phyloP scores from a whole-genome alignment of 108 stramenopile species.

The Mediolabrus comicus region DNA sequence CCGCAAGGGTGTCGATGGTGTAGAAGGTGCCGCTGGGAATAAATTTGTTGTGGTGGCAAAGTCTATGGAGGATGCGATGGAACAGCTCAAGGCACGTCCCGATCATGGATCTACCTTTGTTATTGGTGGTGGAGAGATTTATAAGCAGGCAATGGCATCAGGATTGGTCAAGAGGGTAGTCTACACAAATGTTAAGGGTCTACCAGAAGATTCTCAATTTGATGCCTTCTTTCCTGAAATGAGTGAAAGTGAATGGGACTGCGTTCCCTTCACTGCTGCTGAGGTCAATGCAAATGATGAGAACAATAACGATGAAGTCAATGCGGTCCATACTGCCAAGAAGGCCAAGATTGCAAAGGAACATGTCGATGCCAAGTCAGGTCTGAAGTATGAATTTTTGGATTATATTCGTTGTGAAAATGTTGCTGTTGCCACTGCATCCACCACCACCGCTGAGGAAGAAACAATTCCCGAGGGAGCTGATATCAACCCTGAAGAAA shows the following conservation, averaged over 20 bases:
- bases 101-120: conserved; percentile 83
- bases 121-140: conserved; percentile 94
- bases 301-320: conserved; percentile 7
- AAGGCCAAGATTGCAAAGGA: conserved; percentile 33
- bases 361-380: conserved; percentile 51
- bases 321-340: conserved; percentile 9
- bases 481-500: conserved; percentile 84
- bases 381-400: conserved; percentile 63
- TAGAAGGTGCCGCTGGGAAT: conserved; percentile 18
- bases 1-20: conserved; percentile 32
- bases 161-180: conserved; percentile 68
- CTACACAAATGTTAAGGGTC: conserved; percentile 65
- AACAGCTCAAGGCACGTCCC: conserved; percentile 44
- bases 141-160: conserved; percentile 76
- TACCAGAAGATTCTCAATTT: conserved; percentile 59
- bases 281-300: conserved; percentile 13
- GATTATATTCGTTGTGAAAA: conserved; percentile 49
- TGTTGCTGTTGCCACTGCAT: conserved; percentile 1
- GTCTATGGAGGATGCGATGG: conserved; percentile 81
- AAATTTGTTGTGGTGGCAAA: conserved; percentile 74
- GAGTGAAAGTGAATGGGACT: conserved; percentile 56
- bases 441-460: background rate
- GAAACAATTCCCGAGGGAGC: conserved; percentile 46
- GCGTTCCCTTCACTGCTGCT: conserved; percentile 30
- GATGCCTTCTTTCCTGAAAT: conserved; percentile 82